Percentiles rank a stretch among this genome's conserved stretches.
phyloP scores from a whole-genome alignment of 1,284 basidiomycete species.

The Irpex rosettiformis region DNA sequence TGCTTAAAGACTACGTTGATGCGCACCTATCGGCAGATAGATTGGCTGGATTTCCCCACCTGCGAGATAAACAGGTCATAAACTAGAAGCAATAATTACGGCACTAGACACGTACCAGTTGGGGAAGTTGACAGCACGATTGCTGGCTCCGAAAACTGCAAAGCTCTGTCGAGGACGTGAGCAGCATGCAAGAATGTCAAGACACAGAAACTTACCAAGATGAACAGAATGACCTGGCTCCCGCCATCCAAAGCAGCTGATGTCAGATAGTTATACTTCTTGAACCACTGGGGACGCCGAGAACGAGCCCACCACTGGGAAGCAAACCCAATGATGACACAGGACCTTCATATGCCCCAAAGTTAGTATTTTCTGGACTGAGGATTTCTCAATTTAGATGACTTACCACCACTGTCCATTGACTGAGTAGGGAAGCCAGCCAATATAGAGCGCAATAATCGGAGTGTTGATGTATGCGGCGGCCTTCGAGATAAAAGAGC shows the following conservation, averaged over 20 bases:
- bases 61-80: constrained; percentile 9
- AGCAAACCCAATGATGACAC: constrained; percentile 42
- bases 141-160: constrained; percentile 66
- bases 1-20: constrained; percentile 13
- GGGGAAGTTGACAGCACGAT: constrained; percentile 53
- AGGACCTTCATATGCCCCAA: constrained; percentile 31
- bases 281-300: constrained; percentile 43
- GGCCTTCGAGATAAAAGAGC: constrained; percentile 27
- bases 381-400: neutral
- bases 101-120: constrained; percentile 22
- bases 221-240: constrained; percentile 44
- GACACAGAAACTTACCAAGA: constrained; percentile 27
- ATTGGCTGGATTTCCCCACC: constrained; percentile 30
- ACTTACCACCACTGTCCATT: constrained; percentile 42
- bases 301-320: constrained; percentile 49
- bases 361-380: constrained; percentile 23
- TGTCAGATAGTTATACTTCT: constrained; percentile 47
- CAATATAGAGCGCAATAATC: constrained; percentile 47
- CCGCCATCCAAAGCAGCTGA: constrained; percentile 46
- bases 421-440: constrained; percentile 53
- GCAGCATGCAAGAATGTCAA: neutral
- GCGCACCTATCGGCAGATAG: constrained; percentile 27
- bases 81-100: constrained; percentile 5
- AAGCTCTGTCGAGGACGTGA: constrained; percentile 36
- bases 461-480: constrained; percentile 49